These are phyloP conservation scores for Penicillium waksmanii DNA, from an alignment of 495 filamentous ascomycete genomes.

Conservation along the genomic window DNA sequence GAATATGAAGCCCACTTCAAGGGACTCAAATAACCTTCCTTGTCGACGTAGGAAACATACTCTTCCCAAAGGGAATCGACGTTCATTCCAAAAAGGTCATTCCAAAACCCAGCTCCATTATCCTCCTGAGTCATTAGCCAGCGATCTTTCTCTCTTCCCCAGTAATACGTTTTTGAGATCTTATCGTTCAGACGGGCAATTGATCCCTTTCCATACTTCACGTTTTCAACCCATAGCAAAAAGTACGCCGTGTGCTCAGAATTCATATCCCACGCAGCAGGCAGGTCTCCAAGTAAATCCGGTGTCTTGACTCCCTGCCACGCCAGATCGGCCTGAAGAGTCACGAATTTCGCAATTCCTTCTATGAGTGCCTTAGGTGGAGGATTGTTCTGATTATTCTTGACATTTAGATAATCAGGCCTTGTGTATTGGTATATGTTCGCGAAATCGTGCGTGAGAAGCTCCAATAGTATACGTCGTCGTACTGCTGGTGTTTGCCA, in stretches of 20 bases:
- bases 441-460: background rate
- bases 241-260: background rate
- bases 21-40: background rate
- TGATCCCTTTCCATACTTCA: background rate
- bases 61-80: background rate
- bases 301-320: slow-evolving; percentile 1
- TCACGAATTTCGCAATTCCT: slow-evolving; percentile 1
- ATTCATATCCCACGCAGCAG: background rate
- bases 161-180: background rate
- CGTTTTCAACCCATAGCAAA: background rate
- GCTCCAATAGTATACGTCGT: background rate
- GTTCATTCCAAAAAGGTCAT: background rate
- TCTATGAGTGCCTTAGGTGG: background rate
- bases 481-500: background rate
- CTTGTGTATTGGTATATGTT: background rate
- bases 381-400: background rate
- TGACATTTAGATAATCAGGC: background rate
- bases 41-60: background rate
- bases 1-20: background rate
- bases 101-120: background rate
- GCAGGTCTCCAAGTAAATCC: background rate
- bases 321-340: background rate
- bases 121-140: background rate
- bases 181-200: background rate
- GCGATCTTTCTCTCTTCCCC: background rate